Evolutionary conservation across 2,329 filamentous ascomycete species (phyloP), one percentile per base, ranked within the genome.

Genomic region (Phialocephala sp.): DNA sequence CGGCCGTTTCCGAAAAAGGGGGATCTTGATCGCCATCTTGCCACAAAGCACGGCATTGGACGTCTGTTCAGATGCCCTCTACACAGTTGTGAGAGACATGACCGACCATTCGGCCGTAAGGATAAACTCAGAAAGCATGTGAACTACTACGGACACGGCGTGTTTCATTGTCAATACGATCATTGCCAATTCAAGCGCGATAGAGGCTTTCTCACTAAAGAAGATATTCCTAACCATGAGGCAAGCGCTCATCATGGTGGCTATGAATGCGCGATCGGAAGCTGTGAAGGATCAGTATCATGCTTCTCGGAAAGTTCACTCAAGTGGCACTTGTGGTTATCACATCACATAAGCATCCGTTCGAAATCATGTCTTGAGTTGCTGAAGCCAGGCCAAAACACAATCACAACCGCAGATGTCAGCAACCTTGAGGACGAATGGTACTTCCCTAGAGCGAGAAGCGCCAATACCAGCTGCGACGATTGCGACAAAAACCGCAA

Each of bases 81-180:
- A 27, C 22, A 2, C 2, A 22, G 35, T 15, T 54, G 50, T n/a
- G 14, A n/a, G 11, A 50, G 50, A 18, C 24, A 54, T 24, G 15
- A 2, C 6, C 22, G 8, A 27, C 50, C 50, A 18, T 54, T 32
- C 32, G 50, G 50, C 15, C 50, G 50, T 27, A 54, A 54, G 14
- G 50, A 54, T n/a, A 54, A 54, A 12, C 27, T 54, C 50, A 54
- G 50, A 54, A 22, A 54, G 22, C 50, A 54, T 54, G 50, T 54
- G 27, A 54, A 54, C 4, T 2, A 35, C 4, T 18, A 18, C 8
- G 15, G 4, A 35, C 50, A 54, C n/a, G 50, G 50, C 24, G 11
- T 54, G 18, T 3, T 12, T 35, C 50, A 54, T 54, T 54, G 50
- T 35, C 50, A 54, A 35, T 54, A 54, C 8, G 24, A 18, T 54